A percentile compares a stretch with the other conserved stretches of the same genome.
These are phyloP conservation scores for Cicer chorassanicum DNA, from an alignment of 306 rosid species.

Conservation along the genomic window DNA sequence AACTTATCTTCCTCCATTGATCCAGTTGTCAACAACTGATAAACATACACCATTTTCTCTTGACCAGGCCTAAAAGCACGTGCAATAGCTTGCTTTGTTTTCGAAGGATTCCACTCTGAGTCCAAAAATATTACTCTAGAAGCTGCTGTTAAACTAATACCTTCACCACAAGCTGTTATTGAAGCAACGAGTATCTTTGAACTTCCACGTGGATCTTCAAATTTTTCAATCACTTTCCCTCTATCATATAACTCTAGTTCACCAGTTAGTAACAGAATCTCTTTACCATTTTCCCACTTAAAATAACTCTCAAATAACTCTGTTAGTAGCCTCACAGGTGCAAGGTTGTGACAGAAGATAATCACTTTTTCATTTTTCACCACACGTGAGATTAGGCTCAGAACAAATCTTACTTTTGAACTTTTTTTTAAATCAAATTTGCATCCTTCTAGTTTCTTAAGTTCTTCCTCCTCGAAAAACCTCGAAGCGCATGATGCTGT, in stretches of 20 bases:
- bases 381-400: slow-evolving; percentile 75
- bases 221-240: slow-evolving; percentile 83
- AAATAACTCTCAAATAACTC: slow-evolving; percentile 77
- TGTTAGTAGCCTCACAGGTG: slow-evolving; percentile 70
- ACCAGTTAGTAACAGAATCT: slow-evolving; percentile 74
- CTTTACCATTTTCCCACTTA: slow-evolving; percentile 69
- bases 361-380: slow-evolving; percentile 73
- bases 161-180: slow-evolving; percentile 93
- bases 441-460: slow-evolving; percentile 61
- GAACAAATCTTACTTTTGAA: slow-evolving; percentile 83
- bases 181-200: slow-evolving; percentile 88
- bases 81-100: slow-evolving; percentile 94
- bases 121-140: slow-evolving; percentile 87
- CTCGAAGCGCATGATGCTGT: slow-evolving; percentile 68
- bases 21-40: slow-evolving; percentile 76
- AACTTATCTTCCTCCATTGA: slow-evolving; percentile 85
- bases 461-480: slow-evolving; percentile 55
- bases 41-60: slow-evolving; percentile 81
- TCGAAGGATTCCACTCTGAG: slow-evolving; percentile 96
- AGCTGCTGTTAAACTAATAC: slow-evolving; percentile 92
- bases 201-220: slow-evolving; percentile 70
- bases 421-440: slow-evolving; percentile 72
- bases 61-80: slow-evolving; percentile 95
- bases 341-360: slow-evolving; percentile 87
- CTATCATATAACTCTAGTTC: slow-evolving; percentile 86